Evolutionary conservation across 805 yeast genomes (phyloP).

Genomic region (Starmerella gropengiesseri): DNA sequence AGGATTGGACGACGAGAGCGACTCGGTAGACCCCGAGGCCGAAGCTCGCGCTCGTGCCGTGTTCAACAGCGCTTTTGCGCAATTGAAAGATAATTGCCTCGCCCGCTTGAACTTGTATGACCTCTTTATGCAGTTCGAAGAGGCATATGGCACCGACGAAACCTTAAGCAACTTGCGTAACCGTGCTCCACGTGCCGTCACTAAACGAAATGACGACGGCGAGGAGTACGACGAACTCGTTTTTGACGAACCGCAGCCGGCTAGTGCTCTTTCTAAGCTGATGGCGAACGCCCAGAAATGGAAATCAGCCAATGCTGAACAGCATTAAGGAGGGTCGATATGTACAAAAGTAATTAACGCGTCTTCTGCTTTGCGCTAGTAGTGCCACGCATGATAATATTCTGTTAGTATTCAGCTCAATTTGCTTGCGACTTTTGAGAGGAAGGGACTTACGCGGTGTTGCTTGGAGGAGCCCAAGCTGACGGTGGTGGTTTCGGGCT

Average conservation of each 20-base stretch:
- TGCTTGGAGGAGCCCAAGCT: conserved; percentile 2
- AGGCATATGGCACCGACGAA: conserved; percentile 43
- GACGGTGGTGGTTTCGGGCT: neutral
- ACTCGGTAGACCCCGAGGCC: conserved; percentile 39
- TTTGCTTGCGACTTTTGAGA: too few relatives aligned
- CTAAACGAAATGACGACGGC: conserved; percentile 15
- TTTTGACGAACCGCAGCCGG: conserved; percentile 45
- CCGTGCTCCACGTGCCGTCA: conserved; percentile 47
- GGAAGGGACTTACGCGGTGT: neutral
- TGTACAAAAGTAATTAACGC: neutral
- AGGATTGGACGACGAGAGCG: conserved; percentile 39
- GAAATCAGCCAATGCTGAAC: conserved; percentile 22
- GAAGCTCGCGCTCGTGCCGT: conserved; percentile 41
- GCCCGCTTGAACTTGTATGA: conserved; percentile 38
- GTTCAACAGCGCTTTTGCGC: conserved; percentile 44
- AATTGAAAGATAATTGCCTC: conserved; percentile 41
- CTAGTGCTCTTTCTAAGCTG: conserved; percentile 28
- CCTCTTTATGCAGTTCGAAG: conserved; percentile 56
- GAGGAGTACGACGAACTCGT: conserved; percentile 49
- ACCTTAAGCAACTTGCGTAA: conserved; percentile 31
- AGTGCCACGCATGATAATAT: too few relatives aligned
- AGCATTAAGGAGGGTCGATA: neutral
- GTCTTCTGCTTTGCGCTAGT: too few relatives aligned
- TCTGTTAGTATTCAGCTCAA: too few relatives aligned
- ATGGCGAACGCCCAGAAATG: conserved; percentile 42